Percentiles rank a stretch among this genome's conserved stretches.
phyloP scores from a whole-genome alignment of 148 eudicot species.

The Tetragonia tetragonoides region DNA sequence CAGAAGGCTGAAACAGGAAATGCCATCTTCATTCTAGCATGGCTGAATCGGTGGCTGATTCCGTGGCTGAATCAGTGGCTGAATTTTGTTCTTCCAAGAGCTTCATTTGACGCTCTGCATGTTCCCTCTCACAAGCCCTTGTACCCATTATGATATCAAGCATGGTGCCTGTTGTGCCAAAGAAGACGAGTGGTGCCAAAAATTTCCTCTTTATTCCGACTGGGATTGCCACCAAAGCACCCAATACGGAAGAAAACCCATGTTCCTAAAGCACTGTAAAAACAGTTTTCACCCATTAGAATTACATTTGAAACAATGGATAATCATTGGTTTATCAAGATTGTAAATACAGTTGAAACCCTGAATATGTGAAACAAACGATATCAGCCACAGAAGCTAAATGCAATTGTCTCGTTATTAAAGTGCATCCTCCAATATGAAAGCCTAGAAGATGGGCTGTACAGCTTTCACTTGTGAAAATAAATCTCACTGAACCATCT shows the following conservation, averaged over 20 bases:
- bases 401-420: neutral
- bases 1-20: neutral
- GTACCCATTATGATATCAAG: conserved; percentile 94
- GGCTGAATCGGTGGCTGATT: conserved; percentile 22
- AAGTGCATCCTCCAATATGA: neutral
- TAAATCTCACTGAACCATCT: neutral
- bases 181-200: conserved; percentile 89
- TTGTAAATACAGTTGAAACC: neutral
- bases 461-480: neutral
- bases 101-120: conserved; percentile 91
- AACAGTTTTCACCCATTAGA: neutral
- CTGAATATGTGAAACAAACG: neutral
- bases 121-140: conserved; percentile 88
- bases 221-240: conserved; percentile 92
- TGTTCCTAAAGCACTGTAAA: conserved; percentile 83
- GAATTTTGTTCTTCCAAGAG: conserved; percentile 69
- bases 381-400: neutral
- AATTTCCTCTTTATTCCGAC: conserved; percentile 85
- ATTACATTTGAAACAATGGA: neutral
- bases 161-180: conserved; percentile 97
- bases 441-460: neutral
- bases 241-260: conserved; percentile 98
- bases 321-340: neutral
- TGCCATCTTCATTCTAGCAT: conserved; percentile 16
- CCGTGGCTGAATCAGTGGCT: conserved; percentile 25